Percentiles rank a stretch among this genome's conserved stretches.
Conservation (phyloP, 2,329 filamentous ascomycete species). For the Calonectria montana region DNA sequence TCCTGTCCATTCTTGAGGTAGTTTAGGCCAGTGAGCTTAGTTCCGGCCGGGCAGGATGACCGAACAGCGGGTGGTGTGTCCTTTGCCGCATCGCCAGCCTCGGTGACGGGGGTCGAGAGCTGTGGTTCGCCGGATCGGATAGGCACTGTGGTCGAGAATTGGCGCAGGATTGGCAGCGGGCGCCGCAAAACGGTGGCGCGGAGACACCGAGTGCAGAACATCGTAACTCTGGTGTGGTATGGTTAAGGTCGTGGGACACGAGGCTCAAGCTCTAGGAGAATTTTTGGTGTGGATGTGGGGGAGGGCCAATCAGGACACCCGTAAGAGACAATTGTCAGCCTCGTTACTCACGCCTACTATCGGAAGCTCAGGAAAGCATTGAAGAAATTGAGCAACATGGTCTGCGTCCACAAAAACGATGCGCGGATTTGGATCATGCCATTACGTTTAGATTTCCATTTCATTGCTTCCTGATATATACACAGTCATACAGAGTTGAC, state of each 20-base stretch:
- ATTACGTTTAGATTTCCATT: slow-evolving; percentile 35
- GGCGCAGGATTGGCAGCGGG: slow-evolving; percentile 46
- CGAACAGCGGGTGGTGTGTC: slow-evolving; percentile 44
- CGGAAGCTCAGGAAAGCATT: background rate
- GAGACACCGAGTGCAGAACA: slow-evolving; percentile 62
- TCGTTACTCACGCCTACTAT: slow-evolving; percentile 31
- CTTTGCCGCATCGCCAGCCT: slow-evolving; percentile 46
- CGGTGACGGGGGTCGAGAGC: slow-evolving; percentile 50
- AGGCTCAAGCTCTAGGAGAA: slow-evolving; percentile 42
- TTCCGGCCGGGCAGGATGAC: slow-evolving; percentile 74
- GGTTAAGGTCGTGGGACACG: slow-evolving; percentile 40
- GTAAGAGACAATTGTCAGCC: slow-evolving; percentile 43
- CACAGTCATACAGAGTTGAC: slow-evolving; percentile 47
- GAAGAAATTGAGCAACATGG: background rate
- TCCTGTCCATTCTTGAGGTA: slow-evolving; percentile 80
- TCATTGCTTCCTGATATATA: slow-evolving; percentile 48
- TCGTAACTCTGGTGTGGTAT: slow-evolving; percentile 42
- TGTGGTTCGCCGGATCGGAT: slow-evolving; percentile 51
- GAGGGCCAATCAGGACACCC: slow-evolving; percentile 41
- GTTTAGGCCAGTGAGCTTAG: slow-evolving; percentile 78
- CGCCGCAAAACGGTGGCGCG: slow-evolving; percentile 52
- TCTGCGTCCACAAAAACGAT: background rate
- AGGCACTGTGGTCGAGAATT: slow-evolving; percentile 55
- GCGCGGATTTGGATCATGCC: background rate
- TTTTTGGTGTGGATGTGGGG: slow-evolving; percentile 43